Evolutionary conservation across 1,284 basidiomycete species (phyloP).

Genomic region (Ceraceosorus guamensis): DNA sequence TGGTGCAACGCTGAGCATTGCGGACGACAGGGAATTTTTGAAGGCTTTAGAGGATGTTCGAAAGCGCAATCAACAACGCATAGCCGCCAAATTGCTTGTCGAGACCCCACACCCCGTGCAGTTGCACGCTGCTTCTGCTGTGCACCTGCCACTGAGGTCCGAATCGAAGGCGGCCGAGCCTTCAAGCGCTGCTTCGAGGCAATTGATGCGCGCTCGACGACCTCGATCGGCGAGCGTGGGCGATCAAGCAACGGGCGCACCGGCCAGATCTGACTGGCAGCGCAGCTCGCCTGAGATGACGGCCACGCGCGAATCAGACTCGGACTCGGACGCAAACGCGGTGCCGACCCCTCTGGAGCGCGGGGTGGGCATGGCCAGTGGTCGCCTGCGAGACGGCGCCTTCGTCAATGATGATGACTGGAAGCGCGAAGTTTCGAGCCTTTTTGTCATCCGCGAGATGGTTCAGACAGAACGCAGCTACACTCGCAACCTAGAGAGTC

Average conservation of each 20-base stretch:
- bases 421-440: conserved; percentile 43
- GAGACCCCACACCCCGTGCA: no score
- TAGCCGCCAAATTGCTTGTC: conserved; percentile 8
- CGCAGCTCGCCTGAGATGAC: no score
- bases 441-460: conserved; percentile 45
- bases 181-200: no score
- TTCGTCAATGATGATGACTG: conserved; percentile 44
- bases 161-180: no score
- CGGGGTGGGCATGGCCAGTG: conserved; percentile 34
- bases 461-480: conserved; percentile 46
- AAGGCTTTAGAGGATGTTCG: conserved; percentile 37
- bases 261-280: no score
- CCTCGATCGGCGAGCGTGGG: neutral
- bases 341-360: conserved; percentile 19
- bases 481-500: conserved; percentile 33
- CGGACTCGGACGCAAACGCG: neutral
- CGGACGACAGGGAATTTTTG: conserved; percentile 38
- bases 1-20: conserved; percentile 36
- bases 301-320: neutral
- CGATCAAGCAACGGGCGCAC: no score
- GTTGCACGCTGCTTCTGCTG: no score
- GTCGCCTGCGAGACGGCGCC: conserved; percentile 27
- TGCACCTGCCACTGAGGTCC: no score
- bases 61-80: conserved; percentile 24
- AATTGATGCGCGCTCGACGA: neutral